phyloP scores from a whole-genome alignment of 164 flowering plant genomes.

The Liriodendron chinense region DNA sequence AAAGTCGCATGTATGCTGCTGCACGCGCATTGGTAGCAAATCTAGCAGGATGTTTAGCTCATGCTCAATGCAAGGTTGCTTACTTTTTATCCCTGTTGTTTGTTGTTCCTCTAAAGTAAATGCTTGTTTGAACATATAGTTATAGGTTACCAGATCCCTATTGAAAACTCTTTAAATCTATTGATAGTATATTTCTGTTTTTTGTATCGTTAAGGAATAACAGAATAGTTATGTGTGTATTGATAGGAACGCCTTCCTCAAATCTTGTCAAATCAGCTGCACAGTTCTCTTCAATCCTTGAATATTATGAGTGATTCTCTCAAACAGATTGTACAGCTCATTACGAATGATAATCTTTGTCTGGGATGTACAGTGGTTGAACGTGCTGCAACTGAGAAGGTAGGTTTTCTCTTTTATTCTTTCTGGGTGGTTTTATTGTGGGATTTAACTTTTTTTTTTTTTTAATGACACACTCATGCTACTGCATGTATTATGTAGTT shows the following conservation, averaged over 20 bases:
- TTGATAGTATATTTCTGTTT: too few species aligned
- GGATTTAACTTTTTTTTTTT: neutral
- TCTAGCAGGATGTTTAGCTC: conserved; percentile 95
- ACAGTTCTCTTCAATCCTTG: conserved; percentile 63
- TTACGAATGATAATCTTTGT: conserved; percentile 94
- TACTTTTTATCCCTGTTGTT: neutral
- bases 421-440: neutral
- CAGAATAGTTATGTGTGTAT: conserved; percentile 1
- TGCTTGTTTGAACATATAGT: too few species aligned
- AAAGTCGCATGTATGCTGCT: conserved; percentile 80
- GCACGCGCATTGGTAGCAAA: conserved; percentile 97
- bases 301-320: conserved; percentile 54
- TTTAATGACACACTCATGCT: neutral
- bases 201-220: neutral
- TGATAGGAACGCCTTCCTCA: conserved; percentile 82
- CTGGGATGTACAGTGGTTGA: conserved; percentile 93
- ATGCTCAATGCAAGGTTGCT: conserved; percentile 97
- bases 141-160: too few species aligned
- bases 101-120: too few species aligned
- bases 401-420: conserved; percentile 14
- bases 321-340: conserved; percentile 79
- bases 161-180: too few species aligned
- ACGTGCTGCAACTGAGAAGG: conserved; percentile 95
- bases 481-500: neutral
- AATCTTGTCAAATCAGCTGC: conserved; percentile 72